Base-by-base conservation (phyloP, 768 basidiomycete genomes). In the Nidula microcarpa region DNA sequence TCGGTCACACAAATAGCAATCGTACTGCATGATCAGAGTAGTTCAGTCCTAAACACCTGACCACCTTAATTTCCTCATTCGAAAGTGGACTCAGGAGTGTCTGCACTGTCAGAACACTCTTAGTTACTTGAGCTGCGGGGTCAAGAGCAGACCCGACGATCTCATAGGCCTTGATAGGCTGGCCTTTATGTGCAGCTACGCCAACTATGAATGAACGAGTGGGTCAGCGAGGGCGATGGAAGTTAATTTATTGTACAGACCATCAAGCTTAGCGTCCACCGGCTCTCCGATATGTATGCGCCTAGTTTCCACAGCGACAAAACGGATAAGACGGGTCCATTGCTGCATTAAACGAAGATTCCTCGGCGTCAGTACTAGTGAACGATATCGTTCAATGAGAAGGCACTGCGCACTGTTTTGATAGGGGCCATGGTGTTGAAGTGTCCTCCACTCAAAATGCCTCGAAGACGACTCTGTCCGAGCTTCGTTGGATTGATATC, bases 321-420 rank as follows among this genome's bases (percentile, higher is more conserved):
- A 92, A 54, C 90, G 87, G 60, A 92, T 89, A 50, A 92, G 79
- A 49, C 90, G 84, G 34, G 82, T 82, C 90, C 90, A 92, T 77
- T 79, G 75, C 84, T 88, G 56, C 11, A 46, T 47, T 45, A 46
- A 11, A 36, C 47, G 37, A 32, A 53, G 23, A 13, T 23, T 44
- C 47, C 9, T 9, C 44, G 10, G 17, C 45, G 49, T 17, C 35
- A 47, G 43, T 32, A 10, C 47, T 39, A 43, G 49, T 30, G 16
- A 47, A 5, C 53, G 45, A 8, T 6, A 44, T 51, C n/a, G 53
- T 33, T 7, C 50, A n/a, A 41, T 14, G 30, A 17, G 39, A 63
- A 78, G 49, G n/a, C n/a, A n/a, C n/a, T n/a, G n/a, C n/a, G n/a
- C 60, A 85, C 85, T 45, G 82, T 84, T 59, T 60, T 73, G 45